Percentiles rank a stretch among this genome's conserved stretches.
Conservation (phyloP, 257 asterid species). For the Solanum paucissectum region DNA sequence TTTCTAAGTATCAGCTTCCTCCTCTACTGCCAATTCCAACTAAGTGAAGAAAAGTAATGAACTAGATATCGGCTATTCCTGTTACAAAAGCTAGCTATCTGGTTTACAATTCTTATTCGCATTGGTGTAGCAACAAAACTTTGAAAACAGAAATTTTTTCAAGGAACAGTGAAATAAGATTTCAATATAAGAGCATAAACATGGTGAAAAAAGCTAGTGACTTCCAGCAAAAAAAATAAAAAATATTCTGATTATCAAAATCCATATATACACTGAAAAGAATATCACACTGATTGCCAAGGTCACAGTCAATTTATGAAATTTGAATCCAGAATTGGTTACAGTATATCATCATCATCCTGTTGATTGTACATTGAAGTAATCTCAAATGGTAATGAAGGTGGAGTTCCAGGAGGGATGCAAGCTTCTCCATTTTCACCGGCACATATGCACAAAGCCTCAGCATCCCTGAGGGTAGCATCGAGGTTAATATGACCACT, state of each 20-base stretch:
- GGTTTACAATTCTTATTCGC: neutral
- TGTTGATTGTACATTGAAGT: conserved; percentile 53
- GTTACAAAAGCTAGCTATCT: neutral
- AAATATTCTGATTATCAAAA: neutral
- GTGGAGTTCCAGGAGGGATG: conserved; percentile 97
- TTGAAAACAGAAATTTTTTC: no score
- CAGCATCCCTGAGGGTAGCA: conserved; percentile 76
- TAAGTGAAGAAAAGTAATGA: neutral
- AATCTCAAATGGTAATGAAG: conserved; percentile 74
- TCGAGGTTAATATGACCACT: conserved; percentile 87
- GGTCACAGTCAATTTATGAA: neutral
- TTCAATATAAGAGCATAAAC: neutral
- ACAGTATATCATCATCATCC: conserved; percentile 74
- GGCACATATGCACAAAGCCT: conserved; percentile 83
- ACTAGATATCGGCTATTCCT: neutral
- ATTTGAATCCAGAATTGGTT: neutral
- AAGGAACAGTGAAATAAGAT: neutral
- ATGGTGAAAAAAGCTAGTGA: neutral
- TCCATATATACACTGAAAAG: neutral
- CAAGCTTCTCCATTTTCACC: conserved; percentile 91
- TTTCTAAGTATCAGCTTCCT: neutral
- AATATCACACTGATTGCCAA: neutral
- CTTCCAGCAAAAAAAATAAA: neutral
- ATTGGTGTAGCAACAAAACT: neutral
- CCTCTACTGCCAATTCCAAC: neutral